A percentile compares a stretch with the other conserved stretches of the same genome.
These are phyloP conservation scores for Eucalyptus curtisii DNA, from an alignment of 345 rosid species.

Conservation along the genomic window DNA sequence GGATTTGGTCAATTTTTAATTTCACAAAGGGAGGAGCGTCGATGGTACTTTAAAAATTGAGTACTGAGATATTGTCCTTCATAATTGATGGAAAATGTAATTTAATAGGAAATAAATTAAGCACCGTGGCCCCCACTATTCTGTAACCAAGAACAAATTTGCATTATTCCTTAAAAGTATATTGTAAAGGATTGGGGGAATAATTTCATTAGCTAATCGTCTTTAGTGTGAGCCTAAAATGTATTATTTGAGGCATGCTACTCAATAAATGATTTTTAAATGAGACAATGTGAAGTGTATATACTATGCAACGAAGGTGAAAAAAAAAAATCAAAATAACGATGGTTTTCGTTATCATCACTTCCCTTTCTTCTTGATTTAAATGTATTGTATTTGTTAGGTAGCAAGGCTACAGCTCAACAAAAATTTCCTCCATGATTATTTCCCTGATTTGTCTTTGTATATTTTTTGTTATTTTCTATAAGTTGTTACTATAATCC, in stretches of 20 bases:
- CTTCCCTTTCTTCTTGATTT: neutral
- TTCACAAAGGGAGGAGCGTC: neutral
- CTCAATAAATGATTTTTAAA: neutral
- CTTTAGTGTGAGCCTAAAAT: neutral
- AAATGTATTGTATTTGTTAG: neutral
- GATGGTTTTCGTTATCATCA: neutral
- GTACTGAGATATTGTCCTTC: neutral
- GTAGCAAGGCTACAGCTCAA: too few relatives aligned
- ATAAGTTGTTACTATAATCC: too few relatives aligned
- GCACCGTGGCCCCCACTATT: neutral
- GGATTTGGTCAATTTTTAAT: neutral
- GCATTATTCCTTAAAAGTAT: neutral
- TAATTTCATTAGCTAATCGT: neutral
- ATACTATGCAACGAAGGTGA: neutral
- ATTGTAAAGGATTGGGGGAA: neutral
- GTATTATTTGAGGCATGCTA: neutral
- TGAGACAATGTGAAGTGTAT: neutral
- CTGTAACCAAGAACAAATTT: neutral
- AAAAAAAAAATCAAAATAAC: neutral
- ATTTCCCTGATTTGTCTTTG: too few relatives aligned
- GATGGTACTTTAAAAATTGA: neutral
- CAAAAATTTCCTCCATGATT: too few relatives aligned
- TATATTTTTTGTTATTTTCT: too few relatives aligned
- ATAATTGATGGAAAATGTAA: neutral
- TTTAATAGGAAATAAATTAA: neutral